Conservation (phyloP, 345 rosid species). For the Streptanthus diversifolius region DNA sequence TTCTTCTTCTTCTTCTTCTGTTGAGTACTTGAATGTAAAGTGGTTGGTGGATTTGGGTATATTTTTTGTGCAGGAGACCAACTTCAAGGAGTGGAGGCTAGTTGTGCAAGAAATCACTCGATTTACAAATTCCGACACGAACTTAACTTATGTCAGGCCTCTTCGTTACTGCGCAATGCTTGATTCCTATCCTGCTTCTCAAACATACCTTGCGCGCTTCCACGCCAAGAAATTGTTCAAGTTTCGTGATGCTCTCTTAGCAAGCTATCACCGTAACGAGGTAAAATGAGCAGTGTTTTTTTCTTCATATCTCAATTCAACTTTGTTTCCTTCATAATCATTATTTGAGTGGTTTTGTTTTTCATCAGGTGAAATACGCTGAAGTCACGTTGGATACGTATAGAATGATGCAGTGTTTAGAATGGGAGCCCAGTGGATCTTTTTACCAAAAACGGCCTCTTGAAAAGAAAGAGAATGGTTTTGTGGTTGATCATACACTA, state of each 20-base stretch:
- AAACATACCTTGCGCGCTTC: slow-evolving; percentile 65
- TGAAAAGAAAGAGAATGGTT: slow-evolving; percentile 73
- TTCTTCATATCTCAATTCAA: background rate
- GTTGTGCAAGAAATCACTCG: slow-evolving; percentile 79
- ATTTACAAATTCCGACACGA: slow-evolving; percentile 50
- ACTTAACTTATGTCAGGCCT: slow-evolving; percentile 55
- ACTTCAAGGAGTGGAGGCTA: slow-evolving; percentile 86
- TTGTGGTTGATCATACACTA: slow-evolving; percentile 59
- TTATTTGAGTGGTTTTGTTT: background rate
- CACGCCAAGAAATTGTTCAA: slow-evolving; percentile 81
- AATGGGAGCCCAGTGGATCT: slow-evolving; percentile 92
- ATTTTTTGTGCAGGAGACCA: slow-evolving; percentile 55
- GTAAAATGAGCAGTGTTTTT: slow-evolving; percentile 26
- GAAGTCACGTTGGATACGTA: slow-evolving; percentile 85
- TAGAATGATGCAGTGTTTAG: slow-evolving; percentile 94
- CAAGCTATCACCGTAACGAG: slow-evolving; percentile 86
- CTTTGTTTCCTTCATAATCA: background rate
- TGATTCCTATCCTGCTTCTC: slow-evolving; percentile 75
- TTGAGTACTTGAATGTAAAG: background rate
- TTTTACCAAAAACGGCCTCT: slow-evolving; percentile 55
- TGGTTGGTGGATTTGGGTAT: background rate
- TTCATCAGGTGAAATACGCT: slow-evolving; percentile 82
- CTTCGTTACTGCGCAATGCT: slow-evolving; percentile 61
- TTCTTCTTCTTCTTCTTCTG: background rate
- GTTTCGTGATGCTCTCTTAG: slow-evolving; percentile 76